phyloP scores from a whole-genome alignment of 1,139 yeast genomes.

The Casaregolazyma lundiana region DNA sequence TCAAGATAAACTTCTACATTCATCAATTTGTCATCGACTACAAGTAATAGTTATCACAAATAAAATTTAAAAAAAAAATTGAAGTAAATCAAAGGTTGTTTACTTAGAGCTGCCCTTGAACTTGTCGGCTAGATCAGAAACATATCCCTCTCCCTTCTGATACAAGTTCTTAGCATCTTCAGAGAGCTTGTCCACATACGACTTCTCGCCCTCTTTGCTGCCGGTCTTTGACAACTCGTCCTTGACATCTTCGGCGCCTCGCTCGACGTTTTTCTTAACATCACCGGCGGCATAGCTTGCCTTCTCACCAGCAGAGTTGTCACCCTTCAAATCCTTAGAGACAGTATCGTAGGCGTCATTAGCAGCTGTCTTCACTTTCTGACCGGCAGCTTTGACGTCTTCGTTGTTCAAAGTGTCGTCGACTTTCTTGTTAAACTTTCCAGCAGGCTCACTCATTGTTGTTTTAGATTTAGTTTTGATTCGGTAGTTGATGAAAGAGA shows the following conservation, averaged over 20 bases:
- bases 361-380: conserved; percentile 66
- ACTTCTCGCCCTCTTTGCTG: conserved; percentile 3
- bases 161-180: conserved; percentile 18
- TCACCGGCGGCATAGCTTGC: conserved; percentile 52
- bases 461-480: neutral
- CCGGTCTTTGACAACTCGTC: conserved; percentile 5
- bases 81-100: neutral
- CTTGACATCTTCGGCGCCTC: conserved; percentile 22
- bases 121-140: conserved; percentile 18
- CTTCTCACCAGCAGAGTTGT: conserved; percentile 67
- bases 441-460: neutral
- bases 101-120: conserved; percentile 11
- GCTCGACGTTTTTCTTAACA: conserved; percentile 39
- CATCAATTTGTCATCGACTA: neutral
- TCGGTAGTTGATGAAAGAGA: neutral
- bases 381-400: conserved; percentile 43
- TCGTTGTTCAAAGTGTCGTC: neutral
- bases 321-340: conserved; percentile 49
- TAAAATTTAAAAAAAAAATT: neutral
- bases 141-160: conserved; percentile 17
- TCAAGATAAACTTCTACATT: neutral
- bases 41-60: neutral
- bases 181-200: conserved; percentile 10
- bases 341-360: conserved; percentile 63
- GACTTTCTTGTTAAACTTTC: conserved; percentile 1